Conservation (phyloP, 805 yeast species). For the Metschnikowia reukaufii region DNA sequence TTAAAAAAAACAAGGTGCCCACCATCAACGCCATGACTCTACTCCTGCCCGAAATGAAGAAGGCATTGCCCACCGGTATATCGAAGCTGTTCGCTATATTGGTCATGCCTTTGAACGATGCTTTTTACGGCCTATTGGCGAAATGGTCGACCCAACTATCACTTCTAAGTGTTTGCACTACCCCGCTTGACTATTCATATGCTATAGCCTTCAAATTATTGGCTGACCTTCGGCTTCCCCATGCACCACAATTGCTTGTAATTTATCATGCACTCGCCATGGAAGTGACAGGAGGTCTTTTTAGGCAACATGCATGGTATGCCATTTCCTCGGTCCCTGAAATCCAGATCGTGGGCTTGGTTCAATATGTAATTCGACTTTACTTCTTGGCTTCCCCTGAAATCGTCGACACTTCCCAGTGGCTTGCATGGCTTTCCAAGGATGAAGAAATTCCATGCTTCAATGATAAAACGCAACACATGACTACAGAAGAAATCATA, state of each 20-base stretch:
- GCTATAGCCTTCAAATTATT: slow-evolving; percentile 42
- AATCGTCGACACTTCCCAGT: slow-evolving; percentile 15
- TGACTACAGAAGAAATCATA: slow-evolving; percentile 32
- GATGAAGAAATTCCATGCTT: slow-evolving; percentile 11
- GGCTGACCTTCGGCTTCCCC: slow-evolving; percentile 44
- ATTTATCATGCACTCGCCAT: slow-evolving; percentile 28
- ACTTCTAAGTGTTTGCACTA: slow-evolving; percentile 1
- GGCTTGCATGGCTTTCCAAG: slow-evolving; percentile 24
- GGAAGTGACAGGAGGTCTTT: slow-evolving; percentile 11
- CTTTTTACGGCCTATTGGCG: slow-evolving; percentile 28
- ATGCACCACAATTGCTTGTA: slow-evolving; percentile 48
- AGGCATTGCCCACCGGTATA: slow-evolving; percentile 30
- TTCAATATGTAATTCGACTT: slow-evolving; percentile 32
- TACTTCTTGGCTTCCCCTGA: slow-evolving; percentile 22
- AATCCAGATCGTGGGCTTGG: slow-evolving; percentile 31
- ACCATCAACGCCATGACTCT: slow-evolving; percentile 40
- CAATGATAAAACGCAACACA: slow-evolving; percentile 12
- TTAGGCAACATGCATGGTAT: slow-evolving; percentile 5
- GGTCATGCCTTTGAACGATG: slow-evolving; percentile 39
- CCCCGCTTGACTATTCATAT: slow-evolving; percentile 30
- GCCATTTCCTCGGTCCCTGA: slow-evolving; percentile 35
- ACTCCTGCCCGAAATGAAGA: slow-evolving; percentile 37
- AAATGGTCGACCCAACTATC: slow-evolving; percentile 10
- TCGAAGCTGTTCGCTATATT: slow-evolving; percentile 42
- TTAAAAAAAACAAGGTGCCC: slow-evolving; percentile 49